Base-by-base conservation (phyloP, 2,329 filamentous ascomycete genomes). In the Cladosporium sphaerospermum region DNA sequence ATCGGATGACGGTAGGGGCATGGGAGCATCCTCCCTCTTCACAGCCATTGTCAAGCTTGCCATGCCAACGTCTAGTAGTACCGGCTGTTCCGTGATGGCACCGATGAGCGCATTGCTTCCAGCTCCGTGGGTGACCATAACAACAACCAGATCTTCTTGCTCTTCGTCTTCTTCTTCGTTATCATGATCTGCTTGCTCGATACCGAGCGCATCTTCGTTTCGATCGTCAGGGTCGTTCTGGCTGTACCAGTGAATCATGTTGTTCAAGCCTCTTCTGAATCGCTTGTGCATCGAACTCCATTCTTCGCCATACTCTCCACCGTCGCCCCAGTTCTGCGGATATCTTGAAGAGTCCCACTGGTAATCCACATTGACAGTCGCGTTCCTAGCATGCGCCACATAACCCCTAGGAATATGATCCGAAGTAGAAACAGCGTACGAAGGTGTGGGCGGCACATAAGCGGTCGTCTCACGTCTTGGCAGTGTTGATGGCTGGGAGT, bases 101-200 rank as follows among this genome's bases (percentile, higher is more conserved):
- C 92, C 90, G 57, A 99, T 91, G 42, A 99, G 73, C 2, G 93
- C 93, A 72, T 99, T 99, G 71, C 92, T 96, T 37, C 93, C 93
- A 11, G 93, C 93, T 19, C 92, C 92, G 66, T 99, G 93, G 0
- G 93, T 96, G 18, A 99, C 87, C 7, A 99, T 73, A 39, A 99
- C 78, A 13, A 99, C 75, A 1, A 97, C 84, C 1, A 90, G 80
- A 61, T 95, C 88, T 1, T 82, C 78, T 33, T 83, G 78, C 18
- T 84, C 81, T 11, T 86, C 81, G 0, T 82, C 78, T 2, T 79
- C 76, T 5, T 64, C 55, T n/a, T 59, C 61, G n/a, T 72, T 65
- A 34, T 69, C 57, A 18, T 56, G 54, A 37, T 59, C 69, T 57
- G 53, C 67, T 59, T 68, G 64, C 6, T 67, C 65, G 9, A 68